Percentiles rank a stretch among this genome's conserved stretches.
These are phyloP conservation scores for Hebeloma cylindrosporum DNA, from an alignment of 768 basidiomycete genomes.

Conservation along the genomic window DNA sequence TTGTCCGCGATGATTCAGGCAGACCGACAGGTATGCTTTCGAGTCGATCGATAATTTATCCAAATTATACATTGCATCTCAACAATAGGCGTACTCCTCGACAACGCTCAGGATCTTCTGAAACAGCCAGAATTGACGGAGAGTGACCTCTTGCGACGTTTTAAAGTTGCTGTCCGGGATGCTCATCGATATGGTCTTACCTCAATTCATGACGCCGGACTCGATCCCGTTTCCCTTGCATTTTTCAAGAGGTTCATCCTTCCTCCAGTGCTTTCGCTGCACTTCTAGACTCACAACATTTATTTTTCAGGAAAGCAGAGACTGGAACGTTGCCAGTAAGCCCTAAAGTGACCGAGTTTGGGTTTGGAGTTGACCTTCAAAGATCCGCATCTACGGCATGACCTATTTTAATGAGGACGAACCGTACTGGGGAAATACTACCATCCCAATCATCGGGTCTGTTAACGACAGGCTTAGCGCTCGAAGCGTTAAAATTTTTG, in stretches of 20 bases:
- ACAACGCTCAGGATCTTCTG: conserved; percentile 83
- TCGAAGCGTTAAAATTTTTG: conserved; percentile 79
- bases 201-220: conserved; percentile 83
- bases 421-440: conserved; percentile 73
- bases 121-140: conserved; percentile 64
- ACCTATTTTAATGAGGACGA: conserved; percentile 64
- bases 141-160: conserved; percentile 58
- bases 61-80: conserved; percentile 2
- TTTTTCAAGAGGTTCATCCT: conserved; percentile 66
- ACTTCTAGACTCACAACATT: background rate
- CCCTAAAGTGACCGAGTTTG: background rate
- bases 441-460: conserved; percentile 52
- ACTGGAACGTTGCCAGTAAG: conserved; percentile 60
- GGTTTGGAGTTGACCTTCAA: background rate
- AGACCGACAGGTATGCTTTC: conserved; percentile 62
- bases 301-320: conserved; percentile 55
- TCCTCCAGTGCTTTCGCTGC: background rate
- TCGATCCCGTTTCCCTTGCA: conserved; percentile 63
- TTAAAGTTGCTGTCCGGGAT: conserved; percentile 61
- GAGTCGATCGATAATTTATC: background rate
- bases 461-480: conserved; percentile 65
- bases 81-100: conserved; percentile 65
- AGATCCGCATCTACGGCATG: conserved; percentile 83
- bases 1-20: conserved; percentile 66
- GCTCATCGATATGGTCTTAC: conserved; percentile 75